Conservation (phyloP, 768 basidiomycete genomes). For the Lyophyllum atratum region DNA sequence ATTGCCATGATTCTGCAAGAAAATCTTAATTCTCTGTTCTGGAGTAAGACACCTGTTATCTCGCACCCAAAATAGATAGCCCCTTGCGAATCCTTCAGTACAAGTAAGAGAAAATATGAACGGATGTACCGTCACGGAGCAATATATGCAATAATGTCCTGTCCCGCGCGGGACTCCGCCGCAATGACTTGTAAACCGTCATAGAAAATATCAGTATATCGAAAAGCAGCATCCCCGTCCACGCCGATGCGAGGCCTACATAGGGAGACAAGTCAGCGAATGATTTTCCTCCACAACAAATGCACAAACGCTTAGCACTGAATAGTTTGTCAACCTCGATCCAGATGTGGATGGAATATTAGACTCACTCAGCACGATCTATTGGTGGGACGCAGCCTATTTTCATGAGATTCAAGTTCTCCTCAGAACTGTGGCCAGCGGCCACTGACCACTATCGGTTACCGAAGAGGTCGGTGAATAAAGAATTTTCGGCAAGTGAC, state of each 20-base stretch:
- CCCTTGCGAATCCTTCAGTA: conserved; percentile 23
- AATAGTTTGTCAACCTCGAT: background rate
- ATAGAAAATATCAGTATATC: conserved; percentile 42
- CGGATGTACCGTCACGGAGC: conserved; percentile 41
- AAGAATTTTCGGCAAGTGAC: background rate
- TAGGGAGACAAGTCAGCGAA: background rate
- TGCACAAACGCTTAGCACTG: conserved; percentile 20
- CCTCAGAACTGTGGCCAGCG: background rate
- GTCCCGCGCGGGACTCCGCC: conserved; percentile 17
- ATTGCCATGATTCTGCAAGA: conserved; percentile 23
- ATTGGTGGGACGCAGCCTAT: conserved; percentile 6
- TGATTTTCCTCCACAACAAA: background rate
- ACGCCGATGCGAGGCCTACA: conserved; percentile 37
- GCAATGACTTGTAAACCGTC: conserved; percentile 38
- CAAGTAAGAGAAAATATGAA: background rate
- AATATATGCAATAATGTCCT: conserved; percentile 31
- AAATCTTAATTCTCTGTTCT: background rate
- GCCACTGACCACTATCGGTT: background rate
- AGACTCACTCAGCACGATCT: conserved; percentile 1
- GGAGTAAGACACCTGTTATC: background rate
- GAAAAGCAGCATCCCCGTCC: conserved; percentile 40
- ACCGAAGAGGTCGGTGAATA: conserved; percentile 24
- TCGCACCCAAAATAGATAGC: conserved; percentile 44
- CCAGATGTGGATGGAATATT: background rate
- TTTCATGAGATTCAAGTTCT: background rate